phyloP scores from a whole-genome alignment of 1,284 basidiomycete genomes.

The Puccinia triticina region DNA sequence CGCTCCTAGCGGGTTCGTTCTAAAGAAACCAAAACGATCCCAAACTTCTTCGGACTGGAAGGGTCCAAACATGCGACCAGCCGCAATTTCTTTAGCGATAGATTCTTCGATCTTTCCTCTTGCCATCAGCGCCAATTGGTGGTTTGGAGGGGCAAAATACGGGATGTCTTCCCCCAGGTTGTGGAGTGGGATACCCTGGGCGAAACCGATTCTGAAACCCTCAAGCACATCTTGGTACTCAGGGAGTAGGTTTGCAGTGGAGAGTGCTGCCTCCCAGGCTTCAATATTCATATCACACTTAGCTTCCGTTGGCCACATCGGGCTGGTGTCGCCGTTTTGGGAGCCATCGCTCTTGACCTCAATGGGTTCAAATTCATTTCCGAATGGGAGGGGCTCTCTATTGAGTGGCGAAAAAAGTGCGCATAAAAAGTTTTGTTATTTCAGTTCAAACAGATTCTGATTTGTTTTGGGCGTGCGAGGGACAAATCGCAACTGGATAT shows the following conservation, averaged over 20 bases:
- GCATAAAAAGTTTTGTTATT: too few relatives aligned
- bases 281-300: constrained; percentile 3
- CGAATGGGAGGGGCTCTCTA: too few relatives aligned
- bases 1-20: not conserved
- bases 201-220: not conserved
- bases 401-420: too few relatives aligned
- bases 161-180: not conserved
- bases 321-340: too few relatives aligned
- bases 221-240: not conserved
- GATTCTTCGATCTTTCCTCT: not conserved
- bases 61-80: too few relatives aligned
- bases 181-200: constrained; percentile 3
- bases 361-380: too few relatives aligned
- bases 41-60: not conserved
- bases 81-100: not conserved
- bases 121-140: not conserved
- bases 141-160: too few relatives aligned
- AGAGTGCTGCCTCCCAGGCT: not conserved
- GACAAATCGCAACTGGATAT: too few relatives aligned
- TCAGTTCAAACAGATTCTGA: too few relatives aligned
- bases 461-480: too few relatives aligned
- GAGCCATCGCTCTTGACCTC: too few relatives aligned
- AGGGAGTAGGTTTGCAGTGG: not conserved
- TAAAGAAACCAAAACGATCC: not conserved
- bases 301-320: too few relatives aligned